phyloP scores from a whole-genome alignment of 495 filamentous ascomycete genomes.

The Hypoxylon intermedium region DNA sequence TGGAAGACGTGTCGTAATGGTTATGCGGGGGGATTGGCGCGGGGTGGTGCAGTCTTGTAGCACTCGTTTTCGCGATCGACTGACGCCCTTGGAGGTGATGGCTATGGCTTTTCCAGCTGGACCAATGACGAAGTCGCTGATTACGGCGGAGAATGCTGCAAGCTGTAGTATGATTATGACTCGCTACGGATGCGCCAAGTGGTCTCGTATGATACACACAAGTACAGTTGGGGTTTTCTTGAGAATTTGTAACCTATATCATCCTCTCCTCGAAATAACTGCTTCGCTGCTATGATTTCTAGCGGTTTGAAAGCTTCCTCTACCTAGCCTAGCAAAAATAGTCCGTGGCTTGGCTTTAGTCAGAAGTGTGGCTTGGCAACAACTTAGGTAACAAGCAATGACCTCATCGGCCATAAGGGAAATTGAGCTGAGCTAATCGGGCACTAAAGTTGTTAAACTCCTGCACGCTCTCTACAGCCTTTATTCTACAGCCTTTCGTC shows the following conservation, averaged over 20 bases:
- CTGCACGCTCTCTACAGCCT: background rate
- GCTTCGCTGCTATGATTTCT: background rate
- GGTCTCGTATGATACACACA: slow-evolving; percentile 22
- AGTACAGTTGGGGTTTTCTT: background rate
- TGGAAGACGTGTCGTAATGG: background rate
- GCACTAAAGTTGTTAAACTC: slow-evolving; percentile 13
- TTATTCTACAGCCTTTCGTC: background rate
- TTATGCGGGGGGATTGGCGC: slow-evolving; percentile 33
- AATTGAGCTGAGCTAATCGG: slow-evolving; percentile 17
- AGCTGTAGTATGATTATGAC: slow-evolving; percentile 17
- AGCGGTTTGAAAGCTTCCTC: slow-evolving; percentile 13
- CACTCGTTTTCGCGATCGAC: slow-evolving; percentile 28
- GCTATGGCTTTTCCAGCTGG: slow-evolving; percentile 1
- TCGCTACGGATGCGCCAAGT: slow-evolving; percentile 3
- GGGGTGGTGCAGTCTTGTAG: slow-evolving; percentile 25
- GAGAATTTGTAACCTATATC: background rate
- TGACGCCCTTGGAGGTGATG: slow-evolving; percentile 15
- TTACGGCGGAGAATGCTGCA: slow-evolving; percentile 8
- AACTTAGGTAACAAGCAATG: slow-evolving; percentile 21
- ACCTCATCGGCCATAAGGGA: slow-evolving; percentile 35
- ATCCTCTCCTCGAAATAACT: too few relatives aligned
- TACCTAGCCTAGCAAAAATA: background rate
- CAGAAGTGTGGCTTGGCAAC: slow-evolving; percentile 12
- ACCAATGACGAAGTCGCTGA: slow-evolving; percentile 22
- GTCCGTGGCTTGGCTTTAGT: slow-evolving; percentile 12